Percentiles rank a stretch among this genome's conserved stretches.
Conservation (phyloP, 164 flowering plant species). For the Santalum album region DNA sequence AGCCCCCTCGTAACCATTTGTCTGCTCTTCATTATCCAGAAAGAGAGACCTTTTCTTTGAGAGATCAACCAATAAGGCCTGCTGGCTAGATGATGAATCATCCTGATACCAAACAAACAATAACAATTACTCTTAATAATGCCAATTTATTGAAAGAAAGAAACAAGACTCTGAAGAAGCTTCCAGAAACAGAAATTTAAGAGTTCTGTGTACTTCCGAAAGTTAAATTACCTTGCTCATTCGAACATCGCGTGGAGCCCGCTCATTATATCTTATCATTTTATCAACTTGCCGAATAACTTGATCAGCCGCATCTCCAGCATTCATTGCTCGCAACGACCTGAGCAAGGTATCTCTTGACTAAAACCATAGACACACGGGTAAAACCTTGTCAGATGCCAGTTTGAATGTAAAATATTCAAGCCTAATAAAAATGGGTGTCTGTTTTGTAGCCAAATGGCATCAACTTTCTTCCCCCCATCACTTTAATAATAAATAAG, state of each 20-base stretch:
- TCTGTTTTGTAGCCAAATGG: too few relatives aligned
- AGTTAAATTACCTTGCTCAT: slow-evolving; percentile 42
- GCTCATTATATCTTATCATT: slow-evolving; percentile 62
- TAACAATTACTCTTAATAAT: slow-evolving; percentile 1
- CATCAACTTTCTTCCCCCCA: too few relatives aligned
- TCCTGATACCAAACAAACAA: slow-evolving; percentile 49
- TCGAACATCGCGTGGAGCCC: slow-evolving; percentile 58
- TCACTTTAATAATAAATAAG: too few relatives aligned
- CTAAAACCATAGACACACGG: slow-evolving; percentile 24
- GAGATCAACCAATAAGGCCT: slow-evolving; percentile 33
- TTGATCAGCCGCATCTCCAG: slow-evolving; percentile 98
- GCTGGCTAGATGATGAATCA: slow-evolving; percentile 39
- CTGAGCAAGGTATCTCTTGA: slow-evolving; percentile 78
- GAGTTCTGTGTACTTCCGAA: not conserved
- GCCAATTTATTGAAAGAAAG: slow-evolving; percentile 4
- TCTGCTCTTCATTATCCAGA: slow-evolving; percentile 39
- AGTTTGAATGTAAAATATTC: too few relatives aligned
- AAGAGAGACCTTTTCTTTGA: slow-evolving; percentile 41
- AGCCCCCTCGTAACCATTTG: slow-evolving; percentile 33
- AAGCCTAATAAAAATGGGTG: too few relatives aligned
- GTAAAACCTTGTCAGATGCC: not conserved
- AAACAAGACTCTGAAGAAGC: not conserved
- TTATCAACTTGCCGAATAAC: slow-evolving; percentile 85
- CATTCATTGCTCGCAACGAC: slow-evolving; percentile 79
- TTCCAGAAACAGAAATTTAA: not conserved